Evolutionary conservation across 495 filamentous ascomycete species (phyloP).

Genomic region (Stereocaulon alpinum): DNA sequence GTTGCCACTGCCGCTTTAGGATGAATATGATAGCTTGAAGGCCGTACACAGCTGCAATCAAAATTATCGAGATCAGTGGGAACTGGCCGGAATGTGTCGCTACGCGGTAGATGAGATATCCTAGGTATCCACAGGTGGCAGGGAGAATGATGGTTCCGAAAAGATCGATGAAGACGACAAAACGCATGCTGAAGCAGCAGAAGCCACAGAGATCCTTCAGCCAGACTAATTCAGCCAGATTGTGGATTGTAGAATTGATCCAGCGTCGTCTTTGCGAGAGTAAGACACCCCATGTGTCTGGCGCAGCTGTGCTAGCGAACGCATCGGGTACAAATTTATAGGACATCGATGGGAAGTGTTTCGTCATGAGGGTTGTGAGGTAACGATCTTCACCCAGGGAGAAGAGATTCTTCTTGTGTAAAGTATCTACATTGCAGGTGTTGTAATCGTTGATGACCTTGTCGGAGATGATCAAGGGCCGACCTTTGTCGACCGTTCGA

Average conservation of each 20-base stretch:
- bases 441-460: constrained; percentile 79
- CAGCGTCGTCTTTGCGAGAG: constrained; percentile 92
- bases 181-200: constrained; percentile 98
- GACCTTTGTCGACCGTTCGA: constrained; percentile 81
- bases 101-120: constrained; percentile 76
- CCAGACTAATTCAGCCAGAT: constrained; percentile 77
- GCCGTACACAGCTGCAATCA: constrained; percentile 87
- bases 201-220: constrained; percentile 92
- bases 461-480: constrained; percentile 84
- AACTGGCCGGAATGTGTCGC: constrained; percentile 62
- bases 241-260: constrained; percentile 99
- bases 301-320: constrained; percentile 83
- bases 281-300: constrained; percentile 84
- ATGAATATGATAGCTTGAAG: constrained; percentile 94
- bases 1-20: constrained; percentile 91
- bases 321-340: constrained; percentile 94
- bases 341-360: constrained; percentile 89
- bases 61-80: constrained; percentile 75
- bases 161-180: constrained; percentile 92
- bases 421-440: constrained; percentile 78
- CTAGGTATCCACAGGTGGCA: constrained; percentile 81
- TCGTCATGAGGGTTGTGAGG: constrained; percentile 94
- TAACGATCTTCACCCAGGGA: constrained; percentile 96
- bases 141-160: constrained; percentile 89
- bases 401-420: constrained; percentile 97